Evolutionary conservation across 2,329 filamentous ascomycete genomes (phyloP).

Genomic region (Phialemonium atrogriseum): DNA sequence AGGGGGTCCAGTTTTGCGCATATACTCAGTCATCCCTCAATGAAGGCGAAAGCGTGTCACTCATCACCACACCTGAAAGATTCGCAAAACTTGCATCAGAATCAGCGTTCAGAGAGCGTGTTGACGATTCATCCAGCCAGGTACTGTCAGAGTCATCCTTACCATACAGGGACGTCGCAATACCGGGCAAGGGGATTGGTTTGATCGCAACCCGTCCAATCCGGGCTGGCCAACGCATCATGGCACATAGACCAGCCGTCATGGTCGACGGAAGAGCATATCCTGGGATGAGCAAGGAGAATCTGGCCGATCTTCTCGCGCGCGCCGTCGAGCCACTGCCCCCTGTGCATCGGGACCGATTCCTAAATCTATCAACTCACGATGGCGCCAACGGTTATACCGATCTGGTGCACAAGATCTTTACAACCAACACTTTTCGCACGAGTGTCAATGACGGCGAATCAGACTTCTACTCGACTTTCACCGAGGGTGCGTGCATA

Average conservation of each 20-base stretch:
- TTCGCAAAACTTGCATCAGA: slow-evolving; percentile 10
- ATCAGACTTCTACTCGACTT: slow-evolving; percentile 20
- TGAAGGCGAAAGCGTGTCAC: slow-evolving; percentile 15
- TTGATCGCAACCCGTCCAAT: slow-evolving; percentile 20
- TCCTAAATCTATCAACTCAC: slow-evolving; percentile 21
- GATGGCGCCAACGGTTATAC: slow-evolving; percentile 8
- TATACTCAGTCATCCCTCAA: slow-evolving; percentile 17
- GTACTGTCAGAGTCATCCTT: no score
- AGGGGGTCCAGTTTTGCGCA: slow-evolving; percentile 14
- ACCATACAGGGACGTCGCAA: slow-evolving; percentile 15
- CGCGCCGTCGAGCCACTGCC: slow-evolving; percentile 18
- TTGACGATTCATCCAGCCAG: not conserved
- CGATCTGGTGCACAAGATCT: slow-evolving; percentile 19
- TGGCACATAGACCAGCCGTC: slow-evolving; percentile 20
- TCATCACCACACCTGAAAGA: slow-evolving; percentile 17
- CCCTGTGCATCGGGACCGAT: slow-evolving; percentile 9
- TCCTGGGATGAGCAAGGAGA: slow-evolving; percentile 9
- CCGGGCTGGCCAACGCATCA: slow-evolving; percentile 17
- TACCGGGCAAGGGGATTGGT: slow-evolving; percentile 22
- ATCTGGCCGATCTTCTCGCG: slow-evolving; percentile 15
- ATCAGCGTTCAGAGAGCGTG: slow-evolving; percentile 2
- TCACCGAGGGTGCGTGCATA: slow-evolving; percentile 20
- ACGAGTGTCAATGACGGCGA: slow-evolving; percentile 14
- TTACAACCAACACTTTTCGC: slow-evolving; percentile 22
- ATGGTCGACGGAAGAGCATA: slow-evolving; percentile 22